These are phyloP conservation scores for Taphrina flavorubra DNA, from an alignment of 1,139 yeast genomes.

Conservation along the genomic window DNA sequence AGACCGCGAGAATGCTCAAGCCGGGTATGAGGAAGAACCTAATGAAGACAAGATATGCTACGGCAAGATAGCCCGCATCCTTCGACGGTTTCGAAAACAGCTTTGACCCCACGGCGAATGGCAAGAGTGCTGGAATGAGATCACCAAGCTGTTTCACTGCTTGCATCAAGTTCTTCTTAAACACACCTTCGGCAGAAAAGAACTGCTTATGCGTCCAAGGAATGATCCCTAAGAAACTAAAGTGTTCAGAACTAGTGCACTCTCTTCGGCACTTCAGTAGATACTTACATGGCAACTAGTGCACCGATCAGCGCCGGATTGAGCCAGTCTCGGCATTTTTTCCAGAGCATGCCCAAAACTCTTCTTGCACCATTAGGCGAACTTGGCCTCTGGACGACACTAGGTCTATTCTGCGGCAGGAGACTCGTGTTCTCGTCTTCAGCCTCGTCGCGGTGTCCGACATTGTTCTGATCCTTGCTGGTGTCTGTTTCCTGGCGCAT, in stretches of 20 bases:
- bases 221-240: conserved; percentile 15
- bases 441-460: not conserved
- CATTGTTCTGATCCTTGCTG: not conserved
- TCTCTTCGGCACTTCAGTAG: not conserved
- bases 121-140: conserved; percentile 15
- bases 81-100: conserved; percentile 21
- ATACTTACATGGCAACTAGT: conserved; percentile 10
- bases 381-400: not conserved
- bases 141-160: conserved; percentile 26
- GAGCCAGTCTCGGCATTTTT: conserved; percentile 6
- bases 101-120: conserved; percentile 24
- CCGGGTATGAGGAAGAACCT: conserved; percentile 18
- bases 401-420: conserved; percentile 2
- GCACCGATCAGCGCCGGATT: conserved; percentile 24
- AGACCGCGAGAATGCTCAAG: conserved; percentile 14
- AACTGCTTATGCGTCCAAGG: conserved; percentile 14
- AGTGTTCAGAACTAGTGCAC: not conserved
- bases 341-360: not conserved
- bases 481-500: not conserved
- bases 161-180: conserved; percentile 21
- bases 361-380: not conserved
- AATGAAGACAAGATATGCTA: conserved; percentile 18
- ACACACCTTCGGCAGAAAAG: conserved; percentile 10
- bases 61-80: conserved; percentile 19
- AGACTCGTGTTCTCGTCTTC: conserved; percentile 18